Base-by-base conservation (phyloP, 805 yeast genomes). In the Nakazawaea siamensis region DNA sequence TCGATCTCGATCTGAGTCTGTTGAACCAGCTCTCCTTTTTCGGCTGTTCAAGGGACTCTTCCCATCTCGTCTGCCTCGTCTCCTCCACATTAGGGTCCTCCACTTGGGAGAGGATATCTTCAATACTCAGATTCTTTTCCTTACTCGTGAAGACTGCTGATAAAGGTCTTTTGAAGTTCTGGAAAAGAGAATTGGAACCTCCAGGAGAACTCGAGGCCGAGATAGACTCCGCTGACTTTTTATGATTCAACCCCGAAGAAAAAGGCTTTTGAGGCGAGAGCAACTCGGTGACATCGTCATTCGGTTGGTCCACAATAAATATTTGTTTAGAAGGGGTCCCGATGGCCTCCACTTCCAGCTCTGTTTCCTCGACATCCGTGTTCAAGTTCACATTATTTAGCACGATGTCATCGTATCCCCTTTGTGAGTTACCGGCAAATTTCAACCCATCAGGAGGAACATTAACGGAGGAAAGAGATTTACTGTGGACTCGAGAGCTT, bases 381-480 rank as follows among this genome's bases (percentile, higher is more conserved):
- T 24, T 32, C 4, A 37, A 33, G 19, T 33, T 33, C 17, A 9
- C 27, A 4, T 34, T 34, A 4, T 35, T 31, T 13, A 30, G 27
- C n/a, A 35, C 19, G 17, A 25, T 10, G 11, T 26, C 27, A 10
- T 30, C 34, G 6, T 46, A 45, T 6, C 44, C 56, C 28, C 47
- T 53, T 39, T 57, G 61, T 15, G 55, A 48, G 12, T 52, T 43
- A n/a, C n/a, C n/a, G 26, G 49, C 59, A 34, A 57, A 61, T 32
- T 62, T 51, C 24, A 62, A 51, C 27, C 56, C 51, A 43, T 62
- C 66, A 5, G 62, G 56, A 6, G 61, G 64, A 21, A 62, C 57
- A 37, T 62, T 68, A n/a, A 65, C 62, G 19, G 68, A 68, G 6
- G 73, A 64, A 27, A 68, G 44, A 0, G 73, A 64, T 34, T 64